A percentile compares a stretch with the other conserved stretches of the same genome.
Conservation (phyloP, 371 early-diverging fungal species). For the Dinochytrium kinnereticum region DNA sequence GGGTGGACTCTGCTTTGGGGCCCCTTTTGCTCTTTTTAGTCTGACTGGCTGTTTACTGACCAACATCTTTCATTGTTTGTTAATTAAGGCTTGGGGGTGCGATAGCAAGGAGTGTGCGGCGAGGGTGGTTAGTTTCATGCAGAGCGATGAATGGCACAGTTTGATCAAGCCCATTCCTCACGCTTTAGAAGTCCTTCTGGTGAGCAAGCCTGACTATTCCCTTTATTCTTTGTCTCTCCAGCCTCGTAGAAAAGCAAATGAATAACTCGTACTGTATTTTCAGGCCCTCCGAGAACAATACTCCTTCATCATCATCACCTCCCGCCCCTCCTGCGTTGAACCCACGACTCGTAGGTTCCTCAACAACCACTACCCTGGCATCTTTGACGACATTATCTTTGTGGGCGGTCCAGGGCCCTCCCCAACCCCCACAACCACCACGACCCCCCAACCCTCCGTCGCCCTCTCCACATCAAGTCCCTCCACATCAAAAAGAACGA, state of each 20-base stretch:
- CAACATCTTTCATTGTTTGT: not conserved
- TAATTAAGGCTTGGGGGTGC: conserved; percentile 4
- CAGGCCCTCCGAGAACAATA: not conserved
- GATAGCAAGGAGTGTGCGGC: not conserved
- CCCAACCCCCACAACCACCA: not conserved
- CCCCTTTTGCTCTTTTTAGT: not conserved
- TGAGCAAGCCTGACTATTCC: not conserved
- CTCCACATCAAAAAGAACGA: not conserved
- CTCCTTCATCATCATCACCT: not conserved
- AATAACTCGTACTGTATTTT: not conserved
- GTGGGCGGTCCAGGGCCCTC: not conserved
- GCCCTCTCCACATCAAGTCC: not conserved
- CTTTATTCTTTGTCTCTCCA: no score
- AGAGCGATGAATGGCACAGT: conserved; percentile 6
- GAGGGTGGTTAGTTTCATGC: not conserved
- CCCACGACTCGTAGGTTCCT: not conserved
- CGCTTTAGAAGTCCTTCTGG: not conserved
- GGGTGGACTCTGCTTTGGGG: not conserved
- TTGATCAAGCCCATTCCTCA: conserved; percentile 6
- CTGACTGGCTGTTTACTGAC: not conserved
- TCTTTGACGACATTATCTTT: not conserved
- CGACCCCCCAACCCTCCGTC: not conserved
- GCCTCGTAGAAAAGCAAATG: no score
- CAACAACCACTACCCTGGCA: not conserved
- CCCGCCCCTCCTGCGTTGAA: conserved; percentile 6